Evolutionary conservation across 257 asterid genomes (phyloP).

Genomic region (Solanum tarapatanum): DNA sequence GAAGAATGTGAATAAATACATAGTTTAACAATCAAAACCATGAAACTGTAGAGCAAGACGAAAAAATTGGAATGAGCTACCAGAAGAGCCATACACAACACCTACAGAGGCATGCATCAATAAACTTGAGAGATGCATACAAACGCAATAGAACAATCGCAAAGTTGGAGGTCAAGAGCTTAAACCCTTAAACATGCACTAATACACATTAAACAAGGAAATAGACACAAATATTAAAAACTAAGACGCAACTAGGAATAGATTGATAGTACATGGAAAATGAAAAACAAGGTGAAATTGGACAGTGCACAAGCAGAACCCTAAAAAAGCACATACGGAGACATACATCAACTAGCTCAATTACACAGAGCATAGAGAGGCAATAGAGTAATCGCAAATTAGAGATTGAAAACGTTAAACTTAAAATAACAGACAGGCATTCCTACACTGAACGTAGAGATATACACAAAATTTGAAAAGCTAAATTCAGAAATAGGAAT

Average conservation of each 20-base stretch:
- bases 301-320: background rate
- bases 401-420: background rate
- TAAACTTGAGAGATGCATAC: background rate
- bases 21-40: background rate
- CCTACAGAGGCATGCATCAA: background rate
- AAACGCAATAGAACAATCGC: background rate
- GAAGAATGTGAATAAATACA: background rate
- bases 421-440: background rate
- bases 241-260: background rate
- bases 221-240: background rate
- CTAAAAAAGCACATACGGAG: background rate
- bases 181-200: background rate
- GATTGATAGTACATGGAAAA: background rate
- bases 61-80: background rate
- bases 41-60: background rate
- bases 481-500: background rate
- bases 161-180: background rate
- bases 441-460: background rate
- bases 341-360: background rate
- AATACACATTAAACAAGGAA: background rate
- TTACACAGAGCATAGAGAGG: background rate
- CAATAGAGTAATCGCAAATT: background rate
- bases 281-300: background rate
- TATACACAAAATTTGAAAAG: background rate
- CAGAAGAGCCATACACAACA: background rate